Evolutionary conservation across 139 green algal species (phyloP), one percentile per base, ranked within the genome.

Genomic region (Picochlorum sp.): DNA sequence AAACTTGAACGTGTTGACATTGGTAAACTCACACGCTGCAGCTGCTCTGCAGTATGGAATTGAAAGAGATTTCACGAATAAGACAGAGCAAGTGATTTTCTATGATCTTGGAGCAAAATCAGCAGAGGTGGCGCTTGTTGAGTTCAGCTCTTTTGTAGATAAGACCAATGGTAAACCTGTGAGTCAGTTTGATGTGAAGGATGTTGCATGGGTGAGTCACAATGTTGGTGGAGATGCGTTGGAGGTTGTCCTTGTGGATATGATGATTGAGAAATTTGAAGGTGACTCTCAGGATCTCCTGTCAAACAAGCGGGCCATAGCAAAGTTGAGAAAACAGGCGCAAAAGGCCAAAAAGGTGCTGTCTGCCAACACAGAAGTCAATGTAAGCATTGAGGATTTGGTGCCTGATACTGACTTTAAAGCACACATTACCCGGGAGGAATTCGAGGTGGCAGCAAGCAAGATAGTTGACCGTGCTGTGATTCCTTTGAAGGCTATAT

Each of bases 21-120:
- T 98, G 4, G 75, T 98, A 51, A 86, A 92, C 82, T 84, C 75
- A 52, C 86, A 95, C 61, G 80, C 86, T n/a, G 92, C 90, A 5
- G 94, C 92, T 4, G 94, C 94, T 45, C 87, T 99, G 72, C 91
- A 97, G 76, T 98, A 90, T 65, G 94, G 92, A 64, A 97, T 97
- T 45, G 91, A 98, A 68, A 83, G 92, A 28, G 82, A 94, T 65
- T 97, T 95, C 59, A 58, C 72, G 18, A 85, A 92, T 69, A 82
- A 74, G n/a, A 88, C 78, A 3, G 77, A 96, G 73, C 47, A 77
- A 8, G 74, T 98, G 2, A 62, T 97, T 13, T 74, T 98, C 44
- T 97, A 95, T 62, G 94, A 99, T 73, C 81, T 98, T 74, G 94
- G 92, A 20, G 83, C 87, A 16, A 80, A 69, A 47, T 76, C 57